Base-by-base conservation (phyloP, 1,139 yeast species). In the Cylindricascospora bacillispora region DNA sequence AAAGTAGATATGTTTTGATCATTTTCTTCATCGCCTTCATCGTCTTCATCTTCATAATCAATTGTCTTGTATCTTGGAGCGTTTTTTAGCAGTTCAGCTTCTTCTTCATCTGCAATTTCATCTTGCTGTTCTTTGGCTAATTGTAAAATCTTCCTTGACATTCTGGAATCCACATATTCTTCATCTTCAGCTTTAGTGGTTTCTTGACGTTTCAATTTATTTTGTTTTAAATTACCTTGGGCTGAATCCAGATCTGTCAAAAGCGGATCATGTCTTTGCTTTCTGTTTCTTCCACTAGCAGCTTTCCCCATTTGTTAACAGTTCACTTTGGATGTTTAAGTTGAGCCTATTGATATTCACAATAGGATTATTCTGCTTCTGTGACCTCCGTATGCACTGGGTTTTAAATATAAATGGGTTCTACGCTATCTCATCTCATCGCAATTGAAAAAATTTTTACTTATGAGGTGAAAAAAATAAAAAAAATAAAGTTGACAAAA, bases 111-210 rank as follows among this genome's bases (percentile, higher is more conserved):
- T 7, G 58, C 66, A 9, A 86, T 56, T 52, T 89, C 98, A 27
- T 81, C 86, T 54, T 85, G 95, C 59, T 89, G 98, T 46, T 79
- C 89, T 45, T 70, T 75, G 11, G 97, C 98, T 41, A 89, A 64
- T 51, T 79, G 81, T 40, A 89, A 63, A 55, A 89, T 86, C 59
- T 73, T 83, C 56, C 93, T 68, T 1, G 97, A 81, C 22, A 83
- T 64, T 16, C 73, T 64, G 13, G 95, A 82, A 60, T 86, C 95
- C 27, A 89, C 66, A 44, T 59, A 77, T 26, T 69, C 76, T 34
- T 78, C 86, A 11, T 63, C 63, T 20, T 70, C 70, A 14, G 61
- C 59, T 30, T 52, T 52, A 11, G 43, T 50, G 17, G 42, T 51
- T 25, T 52, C 48, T 35, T 51, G 51, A 23, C 37, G 40, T 35